phyloP scores from a whole-genome alignment of 2,329 filamentous ascomycete genomes.

The Cordyceps fumosorosea region DNA sequence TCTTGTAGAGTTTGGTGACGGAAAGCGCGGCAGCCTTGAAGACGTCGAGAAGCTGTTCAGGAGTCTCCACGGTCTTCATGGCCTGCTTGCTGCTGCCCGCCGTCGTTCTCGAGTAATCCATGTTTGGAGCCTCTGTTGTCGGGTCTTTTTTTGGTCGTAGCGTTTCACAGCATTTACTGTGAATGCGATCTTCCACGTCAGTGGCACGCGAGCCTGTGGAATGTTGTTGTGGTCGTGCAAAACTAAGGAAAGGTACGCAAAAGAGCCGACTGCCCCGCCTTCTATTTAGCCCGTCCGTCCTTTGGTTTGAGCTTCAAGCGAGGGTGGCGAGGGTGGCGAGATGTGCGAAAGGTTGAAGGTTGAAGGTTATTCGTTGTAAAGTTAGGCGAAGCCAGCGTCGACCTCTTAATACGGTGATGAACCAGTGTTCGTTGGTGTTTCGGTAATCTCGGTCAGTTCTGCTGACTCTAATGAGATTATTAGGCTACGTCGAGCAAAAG shows the following conservation, averaged over 20 bases:
- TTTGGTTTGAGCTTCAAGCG: neutral
- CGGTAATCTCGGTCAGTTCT: neutral
- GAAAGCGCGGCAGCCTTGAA: conserved; percentile 91
- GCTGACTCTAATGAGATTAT: neutral
- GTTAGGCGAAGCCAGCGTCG: no score
- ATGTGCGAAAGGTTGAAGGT: neutral
- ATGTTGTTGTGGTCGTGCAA: neutral
- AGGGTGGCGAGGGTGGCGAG: neutral
- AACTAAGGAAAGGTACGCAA: neutral
- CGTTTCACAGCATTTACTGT: neutral
- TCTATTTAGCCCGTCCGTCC: neutral
- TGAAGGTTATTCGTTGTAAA: neutral
- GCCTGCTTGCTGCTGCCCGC: conserved; percentile 20
- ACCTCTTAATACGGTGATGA: neutral
- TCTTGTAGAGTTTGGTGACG: conserved; percentile 95
- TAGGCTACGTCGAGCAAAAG: neutral
- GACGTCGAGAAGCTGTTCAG: conserved; percentile 69
- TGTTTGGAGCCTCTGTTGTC: neutral
- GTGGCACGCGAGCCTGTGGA: neutral
- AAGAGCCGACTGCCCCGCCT: conserved; percentile 2
- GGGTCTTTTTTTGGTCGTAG: neutral
- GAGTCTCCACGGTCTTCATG: conserved; percentile 30
- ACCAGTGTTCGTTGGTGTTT: neutral
- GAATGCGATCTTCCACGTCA: neutral
- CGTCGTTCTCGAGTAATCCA: conserved; percentile 1